Conservation (phyloP, 2,329 filamentous ascomycete genomes). For the Verticillium albo-atrum region DNA sequence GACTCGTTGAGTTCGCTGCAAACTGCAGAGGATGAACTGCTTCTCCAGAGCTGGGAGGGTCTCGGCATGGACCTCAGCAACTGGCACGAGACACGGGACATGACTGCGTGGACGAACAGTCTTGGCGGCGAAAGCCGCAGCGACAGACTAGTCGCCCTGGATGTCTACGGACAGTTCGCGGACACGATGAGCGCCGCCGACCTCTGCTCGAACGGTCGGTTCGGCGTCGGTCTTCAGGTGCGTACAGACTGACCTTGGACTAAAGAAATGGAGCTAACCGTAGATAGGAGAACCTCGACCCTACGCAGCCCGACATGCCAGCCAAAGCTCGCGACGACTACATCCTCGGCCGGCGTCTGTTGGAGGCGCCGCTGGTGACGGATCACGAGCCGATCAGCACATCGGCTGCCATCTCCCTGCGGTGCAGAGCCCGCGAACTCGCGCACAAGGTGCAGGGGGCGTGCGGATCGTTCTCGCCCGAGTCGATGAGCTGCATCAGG, state of each 20-base stretch:
- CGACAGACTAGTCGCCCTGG: slow-evolving; percentile 33
- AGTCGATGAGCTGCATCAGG: slow-evolving; percentile 26
- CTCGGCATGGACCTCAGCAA: slow-evolving; percentile 63
- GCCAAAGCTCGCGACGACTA: slow-evolving; percentile 45
- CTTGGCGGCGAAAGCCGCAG: slow-evolving; percentile 14
- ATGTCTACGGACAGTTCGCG: slow-evolving; percentile 47
- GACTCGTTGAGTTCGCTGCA: slow-evolving; percentile 41
- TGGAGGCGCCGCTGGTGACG: slow-evolving; percentile 37
- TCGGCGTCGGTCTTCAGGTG: slow-evolving; percentile 35
- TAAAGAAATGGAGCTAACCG: slow-evolving; percentile 6
- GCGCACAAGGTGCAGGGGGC: neutral
- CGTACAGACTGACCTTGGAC: slow-evolving; percentile 1
- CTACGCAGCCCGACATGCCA: slow-evolving; percentile 54
- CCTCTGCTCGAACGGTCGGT: slow-evolving; percentile 45
- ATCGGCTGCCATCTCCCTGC: slow-evolving; percentile 26
- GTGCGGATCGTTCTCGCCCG: neutral
- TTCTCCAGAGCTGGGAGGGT: slow-evolving; percentile 61
- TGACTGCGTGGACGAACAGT: slow-evolving; percentile 31
- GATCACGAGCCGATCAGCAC: slow-evolving; percentile 24
- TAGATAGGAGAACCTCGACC: slow-evolving; percentile 50
- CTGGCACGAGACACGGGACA: slow-evolving; percentile 41
- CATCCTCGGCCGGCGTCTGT: slow-evolving; percentile 39
- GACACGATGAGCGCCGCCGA: slow-evolving; percentile 65
- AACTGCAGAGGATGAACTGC: slow-evolving; percentile 54
- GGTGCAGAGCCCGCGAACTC: slow-evolving; percentile 21